These are phyloP conservation scores for Irpex sp. DNA, from an alignment of 1,284 basidiomycete species.

Conservation along the genomic window DNA sequence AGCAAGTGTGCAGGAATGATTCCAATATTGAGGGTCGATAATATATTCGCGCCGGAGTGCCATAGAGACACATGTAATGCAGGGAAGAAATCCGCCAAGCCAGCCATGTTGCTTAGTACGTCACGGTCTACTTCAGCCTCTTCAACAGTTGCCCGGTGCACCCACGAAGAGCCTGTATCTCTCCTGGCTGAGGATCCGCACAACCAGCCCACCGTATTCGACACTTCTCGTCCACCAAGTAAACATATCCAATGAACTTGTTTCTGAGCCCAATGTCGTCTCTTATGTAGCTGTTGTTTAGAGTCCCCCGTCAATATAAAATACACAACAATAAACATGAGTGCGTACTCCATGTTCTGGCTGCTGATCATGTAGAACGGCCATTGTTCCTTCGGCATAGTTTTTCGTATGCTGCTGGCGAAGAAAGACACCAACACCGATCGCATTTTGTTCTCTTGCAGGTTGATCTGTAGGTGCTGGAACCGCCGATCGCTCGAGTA, in stretches of 20 bases:
- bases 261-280: constrained; percentile 86
- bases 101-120: background rate
- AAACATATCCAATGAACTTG: constrained; percentile 91
- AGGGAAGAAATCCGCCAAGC: background rate
- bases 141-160: constrained; percentile 77
- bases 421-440: constrained; percentile 86
- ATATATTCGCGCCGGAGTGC: background rate
- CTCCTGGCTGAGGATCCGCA: constrained; percentile 76
- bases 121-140: constrained; percentile 27
- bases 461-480: constrained; percentile 84
- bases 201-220: constrained; percentile 94
- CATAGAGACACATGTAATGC: background rate
- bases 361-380: constrained; percentile 78
- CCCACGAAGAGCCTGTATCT: constrained; percentile 65
- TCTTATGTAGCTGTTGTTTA: constrained; percentile 56
- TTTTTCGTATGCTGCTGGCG: constrained; percentile 65
- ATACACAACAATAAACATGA: constrained; percentile 1
- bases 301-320: background rate
- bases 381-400: constrained; percentile 66
- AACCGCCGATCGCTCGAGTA: constrained; percentile 66
- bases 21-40: background rate
- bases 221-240: constrained; percentile 81
- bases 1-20: no score
- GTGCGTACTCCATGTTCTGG: constrained; percentile 70
- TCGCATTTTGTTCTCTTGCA: constrained; percentile 91